Evolutionary conservation across 441 rosid species (phyloP), one percentile per base, ranked within the genome.

Genomic region (Arabidopsis lyrata): DNA sequence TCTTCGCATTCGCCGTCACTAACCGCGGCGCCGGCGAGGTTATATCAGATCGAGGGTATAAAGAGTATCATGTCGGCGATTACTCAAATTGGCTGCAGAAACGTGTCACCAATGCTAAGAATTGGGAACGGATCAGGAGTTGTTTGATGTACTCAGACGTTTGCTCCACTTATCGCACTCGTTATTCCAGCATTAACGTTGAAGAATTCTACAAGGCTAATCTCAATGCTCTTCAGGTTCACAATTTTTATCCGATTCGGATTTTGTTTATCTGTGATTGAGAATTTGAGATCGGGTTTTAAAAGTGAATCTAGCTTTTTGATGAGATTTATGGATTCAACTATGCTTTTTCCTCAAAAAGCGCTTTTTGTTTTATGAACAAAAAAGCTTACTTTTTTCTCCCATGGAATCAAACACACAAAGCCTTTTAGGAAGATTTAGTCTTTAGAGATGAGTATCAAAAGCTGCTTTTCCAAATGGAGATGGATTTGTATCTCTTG

Each of bases 61-160:
- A 86, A 58, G 98, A 93, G 86, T 90, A 90, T 68, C 84, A 79
- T 14, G 80, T 93, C 32, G 95, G 92, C 0, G 95, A 93, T 76
- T 93, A 93, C 84, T 90, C 95, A 0, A 68, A 86, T 41, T 93
- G 97, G 97, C 59, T 94, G 76, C 95, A 86, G 81, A 94, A 89
- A 66, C 85, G 99, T 47, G 97, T 94, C 18, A 77, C 15, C 7
- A 78, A 48, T 39, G 32, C 77, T 34, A 88, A 89, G 84, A 90
- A 90, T 44, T 94, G 99, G 99, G 82, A 79, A 24, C 92, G 83
- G 86, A 89, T 94, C 70, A 86, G 72, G 82, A 94, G 99, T 63
- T 94, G 99, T 66, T 82, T 94, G 90, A 56, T 68, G 54, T 93
- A 87, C 52, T 72, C 86, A 22, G 86, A 87, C 70, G 86, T 94